Evolutionary conservation across 2,329 filamentous ascomycete species (phyloP).

Genomic region (Leptographium flavum): DNA sequence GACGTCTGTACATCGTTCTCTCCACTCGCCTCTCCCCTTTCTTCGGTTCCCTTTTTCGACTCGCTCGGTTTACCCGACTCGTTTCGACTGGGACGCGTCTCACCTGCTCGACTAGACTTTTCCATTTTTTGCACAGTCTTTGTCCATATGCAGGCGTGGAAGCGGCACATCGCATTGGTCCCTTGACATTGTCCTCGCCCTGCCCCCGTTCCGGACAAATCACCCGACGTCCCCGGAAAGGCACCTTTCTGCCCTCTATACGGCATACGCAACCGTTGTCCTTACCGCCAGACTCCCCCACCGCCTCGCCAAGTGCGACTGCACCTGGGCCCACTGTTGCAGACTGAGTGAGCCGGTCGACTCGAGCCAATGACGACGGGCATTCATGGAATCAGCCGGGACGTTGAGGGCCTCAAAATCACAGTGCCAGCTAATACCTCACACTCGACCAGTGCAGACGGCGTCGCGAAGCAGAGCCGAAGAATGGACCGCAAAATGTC

Average conservation of each 20-base stretch:
- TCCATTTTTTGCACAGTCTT: not conserved
- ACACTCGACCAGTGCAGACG: conserved; percentile 9
- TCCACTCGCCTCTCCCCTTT: too few species aligned
- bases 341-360: not conserved
- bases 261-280: too few species aligned
- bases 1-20: too few species aligned
- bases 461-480: conserved; percentile 18
- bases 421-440: conserved; percentile 15
- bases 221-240: not conserved
- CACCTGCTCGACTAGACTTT: not conserved
- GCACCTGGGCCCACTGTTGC: not conserved
- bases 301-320: not conserved
- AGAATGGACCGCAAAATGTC: conserved; percentile 41
- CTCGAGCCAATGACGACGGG: conserved; percentile 10
- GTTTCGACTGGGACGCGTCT: too few species aligned
- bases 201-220: not conserved
- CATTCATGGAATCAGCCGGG: conserved; percentile 11
- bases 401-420: conserved; percentile 12
- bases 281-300: too few species aligned
- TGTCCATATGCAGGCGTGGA: not conserved
- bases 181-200: not conserved
- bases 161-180: not conserved
- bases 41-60: not conserved
- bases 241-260: not conserved
- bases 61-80: too few species aligned